A percentile compares a stretch with the other conserved stretches of the same genome.
Conservation (phyloP, 2,329 filamentous ascomycete species). For the Botrytis byssoidea region DNA sequence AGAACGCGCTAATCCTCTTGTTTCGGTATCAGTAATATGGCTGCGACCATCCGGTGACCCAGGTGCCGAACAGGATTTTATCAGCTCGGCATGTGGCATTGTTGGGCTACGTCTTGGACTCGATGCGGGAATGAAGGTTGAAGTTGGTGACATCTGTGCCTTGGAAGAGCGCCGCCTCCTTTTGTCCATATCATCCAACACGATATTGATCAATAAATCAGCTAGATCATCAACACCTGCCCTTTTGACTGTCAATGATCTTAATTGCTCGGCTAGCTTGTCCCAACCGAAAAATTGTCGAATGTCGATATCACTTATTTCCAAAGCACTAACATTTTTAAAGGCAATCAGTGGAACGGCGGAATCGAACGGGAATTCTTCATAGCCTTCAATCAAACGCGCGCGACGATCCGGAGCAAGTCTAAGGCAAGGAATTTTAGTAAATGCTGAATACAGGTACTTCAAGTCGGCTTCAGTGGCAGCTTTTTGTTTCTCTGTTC, state of each 20-base stretch:
- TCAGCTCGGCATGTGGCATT: constrained; percentile 62
- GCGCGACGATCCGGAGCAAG: constrained; percentile 92
- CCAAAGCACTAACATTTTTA: constrained; percentile 92
- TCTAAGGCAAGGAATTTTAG: constrained; percentile 90
- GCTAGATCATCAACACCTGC: constrained; percentile 85
- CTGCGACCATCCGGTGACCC: constrained; percentile 40
- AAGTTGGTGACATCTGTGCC: constrained; percentile 74
- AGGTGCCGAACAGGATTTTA: constrained; percentile 64
- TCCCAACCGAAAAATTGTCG: constrained; percentile 98
- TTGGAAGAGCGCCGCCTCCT: constrained; percentile 85
- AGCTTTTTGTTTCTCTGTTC: constrained; percentile 86
- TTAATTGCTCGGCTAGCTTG: constrained; percentile 83
- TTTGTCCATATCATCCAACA: constrained; percentile 95
- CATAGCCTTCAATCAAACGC: constrained; percentile 84
- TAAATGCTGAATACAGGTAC: constrained; percentile 97
- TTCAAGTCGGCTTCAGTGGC: constrained; percentile 84
- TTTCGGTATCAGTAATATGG: constrained; percentile 38
- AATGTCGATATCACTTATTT: constrained; percentile 94
- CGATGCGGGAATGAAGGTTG: constrained; percentile 59
- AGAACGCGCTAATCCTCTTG: constrained; percentile 33
- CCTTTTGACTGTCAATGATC: constrained; percentile 83
- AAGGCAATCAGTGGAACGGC: constrained; percentile 95
- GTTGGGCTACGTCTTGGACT: constrained; percentile 63
- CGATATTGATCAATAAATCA: constrained; percentile 87
- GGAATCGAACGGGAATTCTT: constrained; percentile 97